Evolutionary conservation across 805 yeast species (phyloP).

Genomic region (Lachancea fermentati): DNA sequence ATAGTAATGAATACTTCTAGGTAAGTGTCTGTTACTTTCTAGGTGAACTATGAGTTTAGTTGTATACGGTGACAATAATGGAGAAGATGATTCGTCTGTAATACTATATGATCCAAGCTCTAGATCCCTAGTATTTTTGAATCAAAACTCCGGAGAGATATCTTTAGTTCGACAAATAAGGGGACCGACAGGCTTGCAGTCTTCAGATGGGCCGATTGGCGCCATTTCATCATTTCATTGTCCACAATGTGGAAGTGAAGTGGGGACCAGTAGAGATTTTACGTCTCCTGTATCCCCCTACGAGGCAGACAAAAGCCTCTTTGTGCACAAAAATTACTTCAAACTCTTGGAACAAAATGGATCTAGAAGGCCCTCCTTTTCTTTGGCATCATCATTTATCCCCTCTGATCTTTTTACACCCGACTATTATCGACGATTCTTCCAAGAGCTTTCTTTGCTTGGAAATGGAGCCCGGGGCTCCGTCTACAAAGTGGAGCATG

Average conservation of each 20-base stretch:
- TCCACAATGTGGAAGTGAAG: constrained; percentile 29
- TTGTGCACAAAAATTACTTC: constrained; percentile 11
- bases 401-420: constrained; percentile 64
- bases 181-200: not conserved
- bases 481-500: constrained; percentile 79
- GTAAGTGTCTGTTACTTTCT: not conserved
- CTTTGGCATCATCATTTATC: constrained; percentile 21
- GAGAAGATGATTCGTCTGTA: constrained; percentile 21
- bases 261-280: constrained; percentile 10
- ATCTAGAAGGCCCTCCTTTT: not conserved
- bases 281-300: not conserved
- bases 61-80: constrained; percentile 17
- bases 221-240: constrained; percentile 25
- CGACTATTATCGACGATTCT: constrained; percentile 74
- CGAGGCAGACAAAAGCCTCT: constrained; percentile 1
- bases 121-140: constrained; percentile 26
- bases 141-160: constrained; percentile 23
- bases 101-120: constrained; percentile 28
- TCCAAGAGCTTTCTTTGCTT: constrained; percentile 50
- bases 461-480: constrained; percentile 86
- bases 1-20: not conserved
- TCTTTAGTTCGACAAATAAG: constrained; percentile 19
- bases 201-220: constrained; percentile 1
- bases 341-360: constrained; percentile 7
- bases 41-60: constrained; percentile 1